Base-by-base conservation (phyloP, 2,329 filamentous ascomycete genomes). In the Pseudogymnoascus sp. region DNA sequence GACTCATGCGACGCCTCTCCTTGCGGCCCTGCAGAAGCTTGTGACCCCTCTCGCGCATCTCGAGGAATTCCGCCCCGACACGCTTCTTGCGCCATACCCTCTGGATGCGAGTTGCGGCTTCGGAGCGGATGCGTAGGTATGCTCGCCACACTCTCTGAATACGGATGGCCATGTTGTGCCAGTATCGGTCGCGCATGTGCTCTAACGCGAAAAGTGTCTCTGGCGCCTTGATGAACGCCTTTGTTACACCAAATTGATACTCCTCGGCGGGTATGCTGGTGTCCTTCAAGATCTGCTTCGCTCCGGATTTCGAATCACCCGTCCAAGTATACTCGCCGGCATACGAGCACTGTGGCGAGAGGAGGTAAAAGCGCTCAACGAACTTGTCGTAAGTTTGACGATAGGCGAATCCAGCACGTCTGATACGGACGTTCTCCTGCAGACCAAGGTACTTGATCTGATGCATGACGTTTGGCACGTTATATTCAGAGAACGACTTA, bases 101-200 rank as follows among this genome's bases (percentile, higher is more conserved):
- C 74, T 97, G 94, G 68, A 99, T 97, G 35, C 94, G 86, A 12
- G 89, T 96, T 5, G 94, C 94, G 64, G 91, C 94, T 76, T 99
- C 94, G 25, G 86, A 89, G 50, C 94, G 86, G 76, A 97, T 97
- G 4, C 93, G 87, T 42, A 97, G 82, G 72, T 97, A 97, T 61
- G 95, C 96, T 70, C 94, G 85, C 94, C 94, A 99, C 72, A 96
- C 94, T 69, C 94, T 85, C 77, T 99, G 94, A 65, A 99, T 97
- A 64, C 94, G 86, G 65, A 93, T 96, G 3, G 94, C 94, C 94
- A 99, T 97, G 77, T 97, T 99, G 76, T 97, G 93, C 93, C 93
- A 97, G 77, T 97, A 99, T 63, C 91, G 84, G 74, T 99, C 94
- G 73, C 94, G 86, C 93, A 99, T 97, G 64, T 95, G 92, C 76